Conservation (phyloP, 768 basidiomycete genomes). For the Gloeostereum incarnatum region DNA sequence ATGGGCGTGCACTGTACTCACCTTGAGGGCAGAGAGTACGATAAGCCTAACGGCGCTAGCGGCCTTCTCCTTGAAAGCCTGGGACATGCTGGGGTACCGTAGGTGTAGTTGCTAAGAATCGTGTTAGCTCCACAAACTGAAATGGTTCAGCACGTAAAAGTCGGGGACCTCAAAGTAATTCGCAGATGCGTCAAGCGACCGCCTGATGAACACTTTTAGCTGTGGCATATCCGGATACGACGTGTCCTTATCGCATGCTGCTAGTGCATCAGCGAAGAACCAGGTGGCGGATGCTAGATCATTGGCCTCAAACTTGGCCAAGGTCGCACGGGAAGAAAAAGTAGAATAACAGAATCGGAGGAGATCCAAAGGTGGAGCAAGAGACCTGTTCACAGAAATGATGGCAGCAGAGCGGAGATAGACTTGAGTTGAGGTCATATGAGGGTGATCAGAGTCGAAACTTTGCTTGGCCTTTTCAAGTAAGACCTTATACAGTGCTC, state of each 20-base stretch:
- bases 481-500: slow-evolving; percentile 17
- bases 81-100: background rate
- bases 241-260: slow-evolving; percentile 22
- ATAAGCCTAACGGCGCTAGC: too few species aligned
- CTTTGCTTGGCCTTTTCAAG: slow-evolving; percentile 23
- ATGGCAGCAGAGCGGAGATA: slow-evolving; percentile 38
- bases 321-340: slow-evolving; percentile 27
- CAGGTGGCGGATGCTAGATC: slow-evolving; percentile 37
- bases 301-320: slow-evolving; percentile 33
- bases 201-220: slow-evolving; percentile 28
- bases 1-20: too few species aligned
- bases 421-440: slow-evolving; percentile 24
- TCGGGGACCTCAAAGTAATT: slow-evolving; percentile 36
- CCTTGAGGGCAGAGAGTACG: too few species aligned
- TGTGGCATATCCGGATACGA: too few species aligned
- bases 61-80: too few species aligned
- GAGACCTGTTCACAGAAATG: slow-evolving; percentile 28
- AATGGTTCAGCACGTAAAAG: background rate
- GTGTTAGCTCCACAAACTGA: background rate
- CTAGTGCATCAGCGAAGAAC: slow-evolving; percentile 33
- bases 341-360: slow-evolving; percentile 42
- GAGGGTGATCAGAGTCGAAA: slow-evolving; percentile 19
- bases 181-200: slow-evolving; percentile 40
- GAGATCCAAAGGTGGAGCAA: slow-evolving; percentile 33
- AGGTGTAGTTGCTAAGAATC: background rate